Evolutionary conservation across 2,329 filamentous ascomycete genomes (phyloP).

Genomic region (Colletotrichum spaethianum): DNA sequence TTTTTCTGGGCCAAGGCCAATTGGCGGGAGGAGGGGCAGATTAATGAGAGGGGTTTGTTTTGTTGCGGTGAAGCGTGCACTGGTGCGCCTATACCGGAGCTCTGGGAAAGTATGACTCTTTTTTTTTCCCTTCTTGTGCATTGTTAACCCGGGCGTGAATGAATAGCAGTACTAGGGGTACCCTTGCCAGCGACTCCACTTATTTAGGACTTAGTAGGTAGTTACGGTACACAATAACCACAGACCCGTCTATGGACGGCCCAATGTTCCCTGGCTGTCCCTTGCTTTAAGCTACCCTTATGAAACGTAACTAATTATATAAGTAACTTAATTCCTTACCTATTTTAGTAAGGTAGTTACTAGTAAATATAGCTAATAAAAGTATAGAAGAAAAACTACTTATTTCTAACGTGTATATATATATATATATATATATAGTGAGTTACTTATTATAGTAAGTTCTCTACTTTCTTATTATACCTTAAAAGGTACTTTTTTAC

Average conservation of each 20-base stretch:
- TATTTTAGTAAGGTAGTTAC: neutral
- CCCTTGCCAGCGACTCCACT: too few species aligned
- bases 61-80: neutral
- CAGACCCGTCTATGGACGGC: too few species aligned
- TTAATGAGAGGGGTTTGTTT: neutral
- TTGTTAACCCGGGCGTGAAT: too few species aligned
- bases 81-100: conserved; percentile 13
- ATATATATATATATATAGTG: neutral
- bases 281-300: too few species aligned
- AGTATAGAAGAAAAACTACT: neutral
- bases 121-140: neutral
- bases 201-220: too few species aligned
- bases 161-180: too few species aligned
- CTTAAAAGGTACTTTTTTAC: too few species aligned
- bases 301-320: too few species aligned
- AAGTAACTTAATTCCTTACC: too few species aligned
- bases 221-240: too few species aligned
- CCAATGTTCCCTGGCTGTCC: too few species aligned
- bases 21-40: neutral
- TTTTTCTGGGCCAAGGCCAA: neutral
- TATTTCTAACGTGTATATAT: conserved; percentile 4
- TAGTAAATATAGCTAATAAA: neutral
- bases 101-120: conserved; percentile 7
- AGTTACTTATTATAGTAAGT: neutral
- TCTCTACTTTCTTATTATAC: neutral